Conservation (phyloP, 148 eudicot species). For the Fagopyrum homotropicum region DNA sequence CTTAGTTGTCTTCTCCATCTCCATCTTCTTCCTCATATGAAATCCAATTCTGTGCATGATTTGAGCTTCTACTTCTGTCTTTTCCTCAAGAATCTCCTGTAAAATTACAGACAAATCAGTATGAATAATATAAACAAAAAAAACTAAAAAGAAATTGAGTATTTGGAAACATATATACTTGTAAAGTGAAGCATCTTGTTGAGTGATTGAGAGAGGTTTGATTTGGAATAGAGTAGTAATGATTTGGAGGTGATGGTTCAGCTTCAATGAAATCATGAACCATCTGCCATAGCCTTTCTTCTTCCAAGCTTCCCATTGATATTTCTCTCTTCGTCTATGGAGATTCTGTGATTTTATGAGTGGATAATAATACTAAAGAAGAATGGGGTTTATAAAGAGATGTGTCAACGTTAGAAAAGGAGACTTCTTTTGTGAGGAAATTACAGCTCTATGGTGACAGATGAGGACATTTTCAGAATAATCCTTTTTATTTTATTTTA, state of each 20-base stretch:
- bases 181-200: constrained; percentile 20
- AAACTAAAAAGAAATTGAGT: neutral
- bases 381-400: neutral
- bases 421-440: constrained; percentile 11
- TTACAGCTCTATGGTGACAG: constrained; percentile 30
- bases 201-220: constrained; percentile 18
- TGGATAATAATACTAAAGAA: neutral
- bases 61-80: constrained; percentile 25
- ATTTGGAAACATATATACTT: constrained; percentile 21
- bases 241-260: constrained; percentile 16
- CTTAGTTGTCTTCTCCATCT: constrained; percentile 18
- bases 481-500: neutral
- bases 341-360: constrained; percentile 17
- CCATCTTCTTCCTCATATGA: constrained; percentile 25
- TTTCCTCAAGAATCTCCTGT: constrained; percentile 10
- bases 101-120: neutral
- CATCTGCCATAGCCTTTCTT: constrained; percentile 42
- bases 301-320: constrained; percentile 39
- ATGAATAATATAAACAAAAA: neutral
- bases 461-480: constrained; percentile 27
- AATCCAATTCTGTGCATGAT: constrained; percentile 22
- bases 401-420: constrained; percentile 7
- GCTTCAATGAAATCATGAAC: constrained; percentile 50
- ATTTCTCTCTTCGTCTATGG: neutral
- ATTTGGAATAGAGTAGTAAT: constrained; percentile 14